A percentile compares a stretch with the other conserved stretches of the same genome.
Conservation (phyloP, 805 yeast genomes). For the Saccharomycopsis fibuligera region DNA sequence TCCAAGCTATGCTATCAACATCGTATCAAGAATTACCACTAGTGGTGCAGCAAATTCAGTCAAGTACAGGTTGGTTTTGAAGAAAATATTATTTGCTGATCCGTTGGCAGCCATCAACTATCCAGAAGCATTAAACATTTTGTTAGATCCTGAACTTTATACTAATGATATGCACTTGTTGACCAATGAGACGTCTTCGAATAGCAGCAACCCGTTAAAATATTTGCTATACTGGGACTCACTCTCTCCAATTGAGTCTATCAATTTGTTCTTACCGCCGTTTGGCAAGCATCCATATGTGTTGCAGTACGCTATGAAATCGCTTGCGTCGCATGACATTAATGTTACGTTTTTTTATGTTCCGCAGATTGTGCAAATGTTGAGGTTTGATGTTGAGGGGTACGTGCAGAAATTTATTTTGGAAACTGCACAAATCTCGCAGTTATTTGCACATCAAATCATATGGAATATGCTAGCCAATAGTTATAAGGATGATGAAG, state of each 20-base stretch:
- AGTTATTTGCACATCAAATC: constrained; percentile 92
- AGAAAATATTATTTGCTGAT: constrained; percentile 39
- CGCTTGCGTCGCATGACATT: constrained; percentile 82
- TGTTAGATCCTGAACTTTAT: constrained; percentile 29
- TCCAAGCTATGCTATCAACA: constrained; percentile 66
- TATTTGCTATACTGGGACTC: constrained; percentile 60
- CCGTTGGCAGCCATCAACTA: constrained; percentile 55
- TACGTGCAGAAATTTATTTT: constrained; percentile 83
- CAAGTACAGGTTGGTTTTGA: constrained; percentile 28
- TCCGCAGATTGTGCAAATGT: constrained; percentile 93
- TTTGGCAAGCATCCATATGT: constrained; percentile 58
- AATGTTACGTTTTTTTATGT: constrained; percentile 91
- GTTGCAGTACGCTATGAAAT: constrained; percentile 83
- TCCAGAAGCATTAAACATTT: constrained; percentile 55
- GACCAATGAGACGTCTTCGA: constrained; percentile 13
- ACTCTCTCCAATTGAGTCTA: constrained; percentile 76
- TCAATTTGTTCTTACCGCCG: constrained; percentile 74
- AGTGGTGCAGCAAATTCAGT: constrained; percentile 28
- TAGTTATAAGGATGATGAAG: constrained; percentile 84
- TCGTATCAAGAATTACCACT: constrained; percentile 49
- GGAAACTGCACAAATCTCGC: constrained; percentile 88
- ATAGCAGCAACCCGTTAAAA: constrained; percentile 27
- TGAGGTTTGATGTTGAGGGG: constrained; percentile 76
- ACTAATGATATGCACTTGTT: constrained; percentile 27
- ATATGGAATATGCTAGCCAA: constrained; percentile 98